phyloP scores from a whole-genome alignment of 208 protist genomes.

The Crithidia acanthocephali region DNA sequence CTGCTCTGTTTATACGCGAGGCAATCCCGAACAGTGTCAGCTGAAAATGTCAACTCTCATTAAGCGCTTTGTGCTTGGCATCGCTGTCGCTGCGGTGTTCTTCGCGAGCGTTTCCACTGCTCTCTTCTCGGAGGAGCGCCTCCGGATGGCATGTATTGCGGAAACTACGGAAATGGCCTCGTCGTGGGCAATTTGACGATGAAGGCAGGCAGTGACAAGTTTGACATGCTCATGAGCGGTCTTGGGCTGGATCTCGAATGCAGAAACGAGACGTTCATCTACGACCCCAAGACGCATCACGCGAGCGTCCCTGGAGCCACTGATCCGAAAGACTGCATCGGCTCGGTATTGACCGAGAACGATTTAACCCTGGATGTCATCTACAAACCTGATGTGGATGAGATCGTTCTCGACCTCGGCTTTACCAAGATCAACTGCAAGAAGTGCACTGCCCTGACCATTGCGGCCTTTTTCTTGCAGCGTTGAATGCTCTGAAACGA shows the following conservation, averaged over 20 bases:
- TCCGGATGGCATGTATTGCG: conserved; percentile 58
- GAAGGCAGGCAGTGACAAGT: conserved; percentile 14
- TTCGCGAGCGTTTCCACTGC: not conserved
- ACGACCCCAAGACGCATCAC: conserved; percentile 50
- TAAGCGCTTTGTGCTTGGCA: conserved; percentile 3
- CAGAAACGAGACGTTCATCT: conserved; percentile 68
- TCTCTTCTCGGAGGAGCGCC: conserved; percentile 9
- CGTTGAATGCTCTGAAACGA: not conserved
- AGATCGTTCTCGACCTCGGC: conserved; percentile 59
- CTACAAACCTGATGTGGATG: conserved; percentile 51
- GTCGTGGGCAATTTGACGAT: conserved; percentile 50
- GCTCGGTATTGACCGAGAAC: conserved; percentile 47
- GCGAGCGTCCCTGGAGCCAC: conserved; percentile 35
- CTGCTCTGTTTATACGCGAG: not conserved
- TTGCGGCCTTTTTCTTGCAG: not conserved
- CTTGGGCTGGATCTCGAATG: conserved; percentile 51
- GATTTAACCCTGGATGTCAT: conserved; percentile 42
- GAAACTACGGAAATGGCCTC: conserved; percentile 50
- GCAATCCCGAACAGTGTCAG: not conserved
- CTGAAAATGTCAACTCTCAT: not conserved
- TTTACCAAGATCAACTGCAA: conserved; percentile 53
- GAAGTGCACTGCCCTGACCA: conserved; percentile 33
- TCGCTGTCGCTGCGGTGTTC: not conserved
- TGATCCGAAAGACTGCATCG: conserved; percentile 75
- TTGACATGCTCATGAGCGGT: conserved; percentile 59